Base-by-base conservation (phyloP, 805 yeast genomes). In the Yarrowia hollandica region DNA sequence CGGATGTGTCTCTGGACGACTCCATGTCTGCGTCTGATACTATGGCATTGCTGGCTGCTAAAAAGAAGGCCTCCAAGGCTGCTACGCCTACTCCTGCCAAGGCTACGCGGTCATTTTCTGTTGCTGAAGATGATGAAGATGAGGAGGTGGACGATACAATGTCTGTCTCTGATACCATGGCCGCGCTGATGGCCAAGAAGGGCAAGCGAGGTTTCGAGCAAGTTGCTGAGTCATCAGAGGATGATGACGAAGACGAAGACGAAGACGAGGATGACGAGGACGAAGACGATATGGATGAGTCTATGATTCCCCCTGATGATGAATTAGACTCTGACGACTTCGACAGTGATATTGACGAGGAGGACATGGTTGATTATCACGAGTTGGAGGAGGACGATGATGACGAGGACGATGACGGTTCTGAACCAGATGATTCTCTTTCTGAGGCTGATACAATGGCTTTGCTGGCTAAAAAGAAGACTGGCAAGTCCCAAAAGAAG, bases 11-110 rank as follows among this genome's bases (percentile, higher is more conserved):
- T n/a, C n/a, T 30, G 60, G 60, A 25, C 60, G 61, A 56, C 19
- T 65, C 59, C 11, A 68, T 69, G 33, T 64, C 71, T 21, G 74
- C 63, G 3, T 75, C 69, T 38, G 74, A 73, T 25, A 75, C 75
- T 1, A 70, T 69, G 69, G 74, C 69, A 2, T 69, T 71, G 11
- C 61, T 70, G 61, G 73, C 65, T 8, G 73, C 65, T 8, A 10
- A 18, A 3, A 41, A 41, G 33, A 42, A 42, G 34, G 34, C 22
- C 2, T 4, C 11, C 6, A 23, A 38, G 28, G 14, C 18, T 3
- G n/a, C n/a, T n/a, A n/a, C n/a, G n/a, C n/a, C n/a, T n/a, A n/a
- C n/a, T n/a, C n/a, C n/a, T n/a, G n/a, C n/a, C n/a, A n/a, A n/a
- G n/a, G n/a, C n/a, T n/a, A n/a, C n/a, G n/a, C n/a, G n/a, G n/a